Base-by-base conservation (phyloP, 495 filamentous ascomycete species). In the Penicillium herquei region DNA sequence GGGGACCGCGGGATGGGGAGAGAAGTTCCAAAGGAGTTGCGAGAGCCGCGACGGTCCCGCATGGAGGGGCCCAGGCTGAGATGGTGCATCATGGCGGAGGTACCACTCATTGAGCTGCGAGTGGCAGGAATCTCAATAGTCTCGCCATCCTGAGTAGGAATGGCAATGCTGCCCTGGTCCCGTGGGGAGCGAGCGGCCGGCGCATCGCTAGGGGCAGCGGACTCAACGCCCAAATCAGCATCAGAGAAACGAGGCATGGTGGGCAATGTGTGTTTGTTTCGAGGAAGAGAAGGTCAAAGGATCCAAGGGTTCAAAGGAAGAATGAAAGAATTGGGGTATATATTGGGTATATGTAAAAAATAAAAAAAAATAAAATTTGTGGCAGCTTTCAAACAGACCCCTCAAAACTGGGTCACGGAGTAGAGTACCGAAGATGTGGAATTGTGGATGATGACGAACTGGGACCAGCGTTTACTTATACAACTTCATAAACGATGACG, bases 1-100 rank as follows among this genome's bases (percentile, higher is more conserved):
- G 88, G 88, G 21, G 86, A 84, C 37, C 83, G 73, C 21, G 88
- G 89, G 54, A 92, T 92, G 41, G 88, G 89, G 7, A 92, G 83
- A 9, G 86, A 83, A 41, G 85, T 76, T 45, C 88, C 88, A 58
- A 92, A 91, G 13, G 87, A 91, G 80, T 91, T 92, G 57, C 88
- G 81, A 43, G 89, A 91, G 16, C 82, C 77, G 48, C 88, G 76
- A 40, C 87, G 76, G 55, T 86, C 82, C 68, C 78, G 81, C 68
- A 81, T 80, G 7, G 87, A 90, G 9, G 87, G 87, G 3, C 79
- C 67, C 21, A 85, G 65, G 55, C 84, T 87, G 68, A 91, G 74
- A 52, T 80, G 79, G 74, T 91, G 87, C 87, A 91, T 90, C 74
- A 84, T 85, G 51, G 81, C 74, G 21, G 82, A 73, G 26, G 82